phyloP scores from a whole-genome alignment of 2,329 filamentous ascomycete species.

The Fusarium sp. region DNA sequence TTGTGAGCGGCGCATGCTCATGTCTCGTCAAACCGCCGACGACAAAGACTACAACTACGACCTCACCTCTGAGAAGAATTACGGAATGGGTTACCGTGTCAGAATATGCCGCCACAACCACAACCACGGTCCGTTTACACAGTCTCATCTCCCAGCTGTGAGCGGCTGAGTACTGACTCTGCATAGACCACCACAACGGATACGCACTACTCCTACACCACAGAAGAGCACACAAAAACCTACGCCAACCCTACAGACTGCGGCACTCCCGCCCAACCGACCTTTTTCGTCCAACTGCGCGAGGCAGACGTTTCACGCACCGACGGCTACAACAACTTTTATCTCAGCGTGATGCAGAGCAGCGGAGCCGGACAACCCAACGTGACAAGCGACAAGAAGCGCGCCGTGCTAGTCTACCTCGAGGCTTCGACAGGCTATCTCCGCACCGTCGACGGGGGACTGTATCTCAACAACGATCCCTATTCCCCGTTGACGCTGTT shows the following conservation, averaged over 20 bases:
- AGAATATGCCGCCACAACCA: neutral
- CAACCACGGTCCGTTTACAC: neutral
- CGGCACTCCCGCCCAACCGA: conserved; percentile 7
- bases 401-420: neutral
- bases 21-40: conserved; percentile 9
- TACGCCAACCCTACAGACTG: conserved; percentile 10
- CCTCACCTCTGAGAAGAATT: neutral
- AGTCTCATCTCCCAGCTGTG: no score
- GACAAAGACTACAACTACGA: neutral
- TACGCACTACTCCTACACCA: neutral
- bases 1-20: conserved; percentile 8
- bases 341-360: neutral
- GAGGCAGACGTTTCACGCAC: conserved; percentile 7
- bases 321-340: conserved; percentile 4
- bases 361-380: neutral
- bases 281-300: conserved; percentile 20
- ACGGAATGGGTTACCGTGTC: neutral
- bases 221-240: neutral
- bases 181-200: neutral
- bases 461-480: conserved; percentile 1
- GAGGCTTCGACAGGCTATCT: conserved; percentile 3
- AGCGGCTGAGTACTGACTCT: neutral
- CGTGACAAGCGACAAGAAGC: neutral
- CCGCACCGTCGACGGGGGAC: neutral
- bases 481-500: neutral